Evolutionary conservation across 176 grass and related monocot genomes (phyloP).

Genomic region (Juncus effusus): DNA sequence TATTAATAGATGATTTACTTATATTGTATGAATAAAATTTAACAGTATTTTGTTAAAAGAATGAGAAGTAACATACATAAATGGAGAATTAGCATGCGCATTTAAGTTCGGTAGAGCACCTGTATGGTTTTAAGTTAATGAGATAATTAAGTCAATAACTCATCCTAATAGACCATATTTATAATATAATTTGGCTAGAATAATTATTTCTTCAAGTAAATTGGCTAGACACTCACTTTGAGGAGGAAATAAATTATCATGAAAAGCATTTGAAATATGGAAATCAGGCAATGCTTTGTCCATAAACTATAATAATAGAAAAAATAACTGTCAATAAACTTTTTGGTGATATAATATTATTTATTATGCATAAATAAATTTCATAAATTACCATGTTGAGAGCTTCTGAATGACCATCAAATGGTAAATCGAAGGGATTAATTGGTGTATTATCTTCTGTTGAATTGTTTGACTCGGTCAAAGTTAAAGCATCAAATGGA

Average conservation of each 20-base stretch:
- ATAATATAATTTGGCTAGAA: no score
- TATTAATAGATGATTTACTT: no score
- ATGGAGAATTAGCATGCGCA: slow-evolving; percentile 25
- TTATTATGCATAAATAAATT: no score
- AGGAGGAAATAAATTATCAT: slow-evolving; percentile 37
- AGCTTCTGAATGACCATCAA: slow-evolving; percentile 39
- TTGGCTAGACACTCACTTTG: slow-evolving; percentile 43
- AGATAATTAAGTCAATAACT: no score
- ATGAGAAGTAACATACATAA: slow-evolving; percentile 47
- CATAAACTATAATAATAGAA: slow-evolving; percentile 46
- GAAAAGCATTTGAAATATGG: slow-evolving; percentile 33
- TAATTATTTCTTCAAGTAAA: background rate
- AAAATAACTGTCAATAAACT: slow-evolving; percentile 2
- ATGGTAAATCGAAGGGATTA: slow-evolving; percentile 80
- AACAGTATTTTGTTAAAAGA: background rate
- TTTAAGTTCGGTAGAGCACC: no score
- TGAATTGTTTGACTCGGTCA: slow-evolving; percentile 34
- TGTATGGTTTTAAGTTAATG: no score
- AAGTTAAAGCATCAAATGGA: slow-evolving; percentile 25
- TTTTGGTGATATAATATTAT: background rate
- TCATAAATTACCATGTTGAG: slow-evolving; percentile 40
- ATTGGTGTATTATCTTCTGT: background rate
- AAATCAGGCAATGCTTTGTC: slow-evolving; percentile 43
- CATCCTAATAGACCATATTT: no score
- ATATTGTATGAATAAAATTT: no score